Evolutionary conservation across 1,284 basidiomycete species (phyloP), one percentile per base, ranked within the genome.

Genomic region (Ganoderma boninense): DNA sequence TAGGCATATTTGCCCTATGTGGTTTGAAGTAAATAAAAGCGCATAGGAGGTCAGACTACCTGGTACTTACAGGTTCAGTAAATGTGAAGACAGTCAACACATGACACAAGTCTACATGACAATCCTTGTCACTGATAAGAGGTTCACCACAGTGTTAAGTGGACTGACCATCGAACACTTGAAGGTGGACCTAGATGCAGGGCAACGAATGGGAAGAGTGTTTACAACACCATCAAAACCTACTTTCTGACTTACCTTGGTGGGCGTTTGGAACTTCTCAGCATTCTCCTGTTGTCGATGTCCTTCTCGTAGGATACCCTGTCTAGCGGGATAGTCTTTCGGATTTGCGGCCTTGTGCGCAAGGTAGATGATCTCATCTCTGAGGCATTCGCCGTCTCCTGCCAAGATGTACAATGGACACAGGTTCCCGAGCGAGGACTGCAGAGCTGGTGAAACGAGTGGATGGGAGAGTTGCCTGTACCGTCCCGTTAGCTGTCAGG

Each of bases 341-440:
- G 95, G 95, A 77, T 93, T 84, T 0, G 95, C 94, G 0, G 95
- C 95, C 71, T 94, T 92, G 80, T 97, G 95, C 0, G 95, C 95
- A 35, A 91, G 73, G 77, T 93, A 95, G 40, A 96, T 84, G 68
- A 95, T 92, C 81, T 97, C 95, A 78, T 97, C 95, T 13, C 93
- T 82, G 44, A 97, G 80, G 0, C 95, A 90, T 79, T 97, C 95
- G 14, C 90, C 89, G 76, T 96, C 87, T 0, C 95, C 94, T 2
- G 89, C 89, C 46, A 95, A 83, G 69, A 97, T 90, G 77, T 94
- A 94, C 23, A 97, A 80, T 1, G 95, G 95, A 4, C 93, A 94
- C 0, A 97, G 85, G 44, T 95, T 92, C 0, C 94, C 94, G 4
- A 97, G 82, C n/a, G 93, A 95, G 0, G 92, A 89, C 80, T 95